Percentiles rank a stretch among this genome's conserved stretches.
Evolutionary conservation across 768 basidiomycete species (phyloP).

Genomic region (Suillus plorans): DNA sequence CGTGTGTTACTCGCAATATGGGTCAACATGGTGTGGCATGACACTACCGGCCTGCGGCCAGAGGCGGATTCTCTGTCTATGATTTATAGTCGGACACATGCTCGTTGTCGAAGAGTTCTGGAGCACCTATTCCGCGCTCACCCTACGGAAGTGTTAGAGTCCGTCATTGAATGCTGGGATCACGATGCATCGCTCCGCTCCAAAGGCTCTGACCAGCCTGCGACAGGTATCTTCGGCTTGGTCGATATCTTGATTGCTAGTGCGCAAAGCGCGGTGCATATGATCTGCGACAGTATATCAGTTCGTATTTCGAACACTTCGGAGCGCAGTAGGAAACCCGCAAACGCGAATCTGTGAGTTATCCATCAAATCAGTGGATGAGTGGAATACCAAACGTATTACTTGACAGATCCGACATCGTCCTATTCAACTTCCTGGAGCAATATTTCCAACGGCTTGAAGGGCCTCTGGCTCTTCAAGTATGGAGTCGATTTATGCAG

Average conservation of each 20-base stretch:
- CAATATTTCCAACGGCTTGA: slow-evolving; percentile 82
- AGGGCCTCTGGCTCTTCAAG: slow-evolving; percentile 88
- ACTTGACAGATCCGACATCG: slow-evolving; percentile 58
- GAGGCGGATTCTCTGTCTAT: slow-evolving; percentile 68
- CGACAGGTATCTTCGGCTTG: slow-evolving; percentile 71
- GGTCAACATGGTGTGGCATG: slow-evolving; percentile 56
- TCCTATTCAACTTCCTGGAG: slow-evolving; percentile 86
- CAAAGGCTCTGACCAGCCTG: slow-evolving; percentile 38
- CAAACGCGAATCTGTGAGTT: slow-evolving; percentile 68
- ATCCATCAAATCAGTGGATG: background rate
- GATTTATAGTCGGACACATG: slow-evolving; percentile 64
- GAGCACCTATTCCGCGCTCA: slow-evolving; percentile 85
- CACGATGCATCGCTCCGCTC: slow-evolving; percentile 48
- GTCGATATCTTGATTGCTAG: slow-evolving; percentile 81
- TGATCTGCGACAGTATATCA: slow-evolving; percentile 83
- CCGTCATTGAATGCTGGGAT: slow-evolving; percentile 81
- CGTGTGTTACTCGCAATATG: slow-evolving; percentile 77
- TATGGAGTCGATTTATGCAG: slow-evolving; percentile 80
- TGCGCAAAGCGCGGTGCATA: slow-evolving; percentile 83
- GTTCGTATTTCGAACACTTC: slow-evolving; percentile 53
- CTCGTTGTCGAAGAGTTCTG: slow-evolving; percentile 73
- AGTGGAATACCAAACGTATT: background rate
- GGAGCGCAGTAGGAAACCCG: slow-evolving; percentile 61
- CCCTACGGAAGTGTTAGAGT: slow-evolving; percentile 80
- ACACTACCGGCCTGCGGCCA: slow-evolving; percentile 45